Conservation (phyloP, 1,139 yeast genomes). For the Magnusiomyces tetraspermus region DNA sequence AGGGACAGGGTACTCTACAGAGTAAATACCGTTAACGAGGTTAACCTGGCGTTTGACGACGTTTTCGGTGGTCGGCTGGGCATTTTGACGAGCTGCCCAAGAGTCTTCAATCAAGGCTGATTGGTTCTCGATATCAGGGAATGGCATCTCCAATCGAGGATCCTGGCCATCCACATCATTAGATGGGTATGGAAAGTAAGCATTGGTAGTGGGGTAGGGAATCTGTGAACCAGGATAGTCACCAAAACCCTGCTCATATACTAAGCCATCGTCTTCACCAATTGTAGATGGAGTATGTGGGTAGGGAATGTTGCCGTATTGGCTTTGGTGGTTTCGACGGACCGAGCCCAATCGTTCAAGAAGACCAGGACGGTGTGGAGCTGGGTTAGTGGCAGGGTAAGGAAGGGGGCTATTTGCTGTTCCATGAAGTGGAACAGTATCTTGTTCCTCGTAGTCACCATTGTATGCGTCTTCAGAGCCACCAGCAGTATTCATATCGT, state of each 20-base stretch:
- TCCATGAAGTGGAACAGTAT: background rate
- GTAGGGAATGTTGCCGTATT: background rate
- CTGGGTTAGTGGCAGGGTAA: background rate
- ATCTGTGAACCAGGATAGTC: background rate
- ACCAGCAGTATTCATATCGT: background rate
- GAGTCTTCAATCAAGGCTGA: slow-evolving; percentile 18
- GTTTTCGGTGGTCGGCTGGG: slow-evolving; percentile 38
- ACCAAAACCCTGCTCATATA: background rate
- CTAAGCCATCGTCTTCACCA: background rate
- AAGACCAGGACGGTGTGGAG: background rate
- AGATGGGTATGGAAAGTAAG: slow-evolving; percentile 10
- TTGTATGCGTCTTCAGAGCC: background rate
- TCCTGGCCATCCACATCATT: slow-evolving; percentile 15
- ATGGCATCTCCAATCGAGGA: slow-evolving; percentile 15
- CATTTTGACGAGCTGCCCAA: slow-evolving; percentile 26
- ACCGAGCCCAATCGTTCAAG: background rate
- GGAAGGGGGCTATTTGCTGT: background rate
- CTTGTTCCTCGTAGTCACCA: background rate
- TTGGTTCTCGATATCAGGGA: slow-evolving; percentile 7
- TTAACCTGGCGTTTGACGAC: slow-evolving; percentile 60
- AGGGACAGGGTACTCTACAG: slow-evolving; percentile 72
- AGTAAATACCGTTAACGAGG: slow-evolving; percentile 59
- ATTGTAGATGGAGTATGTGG: background rate
- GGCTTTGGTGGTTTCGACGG: background rate
- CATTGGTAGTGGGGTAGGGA: slow-evolving; percentile 1